Base-by-base conservation (phyloP, 805 yeast genomes). In the Candida incommunis region DNA sequence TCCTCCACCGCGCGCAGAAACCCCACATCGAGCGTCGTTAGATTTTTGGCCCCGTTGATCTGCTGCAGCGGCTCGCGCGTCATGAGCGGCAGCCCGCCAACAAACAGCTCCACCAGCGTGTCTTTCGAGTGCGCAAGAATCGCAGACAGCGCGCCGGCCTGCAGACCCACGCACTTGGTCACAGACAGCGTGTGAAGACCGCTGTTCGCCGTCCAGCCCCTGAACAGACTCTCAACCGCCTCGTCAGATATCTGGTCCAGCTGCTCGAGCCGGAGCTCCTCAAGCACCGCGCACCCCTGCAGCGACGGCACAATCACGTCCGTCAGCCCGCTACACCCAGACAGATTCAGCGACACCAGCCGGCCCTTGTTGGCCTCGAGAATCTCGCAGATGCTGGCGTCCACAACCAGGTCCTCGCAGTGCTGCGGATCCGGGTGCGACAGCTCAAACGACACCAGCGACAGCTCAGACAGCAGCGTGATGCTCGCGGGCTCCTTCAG, bases 1-100 rank as follows among this genome's bases (percentile, higher is more conserved):
- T 90, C 85, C 56, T 86, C 86, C 11, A 85, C 72, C 20, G 76
- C 67, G 34, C 94, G 67, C 2, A 86, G 83, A 62, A 90, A 90
- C 0, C 96, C 94, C 13, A 78, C 57, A 59, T 90, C 92, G 16
- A 84, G 53, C 26, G 75, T 71, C 0, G 85, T 76, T 40, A 90
- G 63, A 23, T 78, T 70, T 1, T 87, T 83, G 40, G 77, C 66
- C 13, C 58, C 48, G 18, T 48, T 54, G 13, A 64, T 43, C 15
- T 46, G 35, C 21, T 51, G 52, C 24, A 61, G 44, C 13, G 60
- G 43, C 3, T 66, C 64, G 15, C 68, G 64, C 0, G 82, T 67
- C 1, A 90, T 52, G 7, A 64, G 64, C 49, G 75, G 71, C n/a
- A 86, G 57, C 0, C 95, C 83, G 57, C 90, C 90, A 48, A 92